A percentile compares a stretch with the other conserved stretches of the same genome.
These are phyloP conservation scores for Phytophthora capsici DNA, from an alignment of 352 stramenopile species.

Conservation along the genomic window DNA sequence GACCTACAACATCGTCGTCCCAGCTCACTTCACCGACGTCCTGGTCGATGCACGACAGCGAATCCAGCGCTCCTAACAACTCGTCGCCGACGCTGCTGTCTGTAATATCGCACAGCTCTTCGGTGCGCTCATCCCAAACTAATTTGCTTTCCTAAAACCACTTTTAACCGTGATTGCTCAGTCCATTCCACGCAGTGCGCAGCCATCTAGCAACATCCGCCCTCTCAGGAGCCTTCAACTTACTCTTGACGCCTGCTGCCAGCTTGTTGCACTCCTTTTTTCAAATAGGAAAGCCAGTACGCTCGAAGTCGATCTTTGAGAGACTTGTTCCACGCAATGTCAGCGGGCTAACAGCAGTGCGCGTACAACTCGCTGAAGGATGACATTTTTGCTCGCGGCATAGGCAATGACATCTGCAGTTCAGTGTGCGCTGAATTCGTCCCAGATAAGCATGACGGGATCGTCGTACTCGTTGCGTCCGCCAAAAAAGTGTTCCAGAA, in stretches of 20 bases:
- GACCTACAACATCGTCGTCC: not conserved
- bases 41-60: not conserved
- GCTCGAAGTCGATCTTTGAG: conserved; percentile 23
- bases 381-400: too few relatives aligned
- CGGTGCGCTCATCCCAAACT: not conserved
- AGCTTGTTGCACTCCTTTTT: not conserved
- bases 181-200: not conserved
- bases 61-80: not conserved
- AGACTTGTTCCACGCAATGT: conserved; percentile 33
- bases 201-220: not conserved
- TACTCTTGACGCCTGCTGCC: not conserved
- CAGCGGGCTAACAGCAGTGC: conserved; percentile 18
- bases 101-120: too few relatives aligned
- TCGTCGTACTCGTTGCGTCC: not conserved
- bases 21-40: not conserved
- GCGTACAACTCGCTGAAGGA: too few relatives aligned
- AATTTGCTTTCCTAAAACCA: not conserved
- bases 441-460: conserved; percentile 9
- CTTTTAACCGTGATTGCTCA: not conserved
- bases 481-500: not conserved
- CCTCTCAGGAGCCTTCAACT: not conserved
- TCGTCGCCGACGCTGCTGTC: too few relatives aligned
- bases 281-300: conserved; percentile 14
- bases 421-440: conserved; percentile 32
- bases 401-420: conserved; percentile 22